Base-by-base conservation (phyloP, 2,329 filamentous ascomycete species). In the Fusarium tupiense region DNA sequence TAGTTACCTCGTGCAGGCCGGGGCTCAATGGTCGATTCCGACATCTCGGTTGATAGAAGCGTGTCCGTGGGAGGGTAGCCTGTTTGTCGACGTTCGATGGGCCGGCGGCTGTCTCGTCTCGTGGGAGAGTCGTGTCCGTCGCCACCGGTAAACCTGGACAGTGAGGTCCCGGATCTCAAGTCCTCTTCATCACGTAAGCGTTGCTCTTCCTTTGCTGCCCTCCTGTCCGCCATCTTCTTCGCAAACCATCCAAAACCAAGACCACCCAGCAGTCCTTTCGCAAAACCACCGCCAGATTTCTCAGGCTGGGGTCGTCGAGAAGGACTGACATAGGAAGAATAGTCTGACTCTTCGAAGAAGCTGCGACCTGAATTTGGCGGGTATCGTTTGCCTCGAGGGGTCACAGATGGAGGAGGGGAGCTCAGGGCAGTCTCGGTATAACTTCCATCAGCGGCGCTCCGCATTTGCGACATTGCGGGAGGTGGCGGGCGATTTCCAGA, bases 231-330 rank as follows among this genome's bases (percentile, higher is more conserved):
- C 80, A 93, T 87, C 80, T 90, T 89, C 83, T 89, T 91, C 12
- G 89, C 89, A 54, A 95, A 83, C 85, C 92, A 93, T 14, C 92
- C 93, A 40, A 92, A 84, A 5, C 92, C 92, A 33, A 94, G 82
- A 5, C 91, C 86, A 14, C 89, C 91, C 57, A 91, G 78, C 20
- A 90, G 76, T 3, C 89, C 89, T 73, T 92, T 90, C 29, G 86
- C 87, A n/a, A 86, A 82, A 2, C 86, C 86, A 71, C 88, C 87
- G 19, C 82, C 82, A 64, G 86, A 83, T 12, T 71, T 82, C 26
- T 86, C 85, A 13, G 85, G 85, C 19, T 83, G 78, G 33, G 86
- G 85, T 50, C 88, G 88, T 61, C 87, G 86, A 50, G 91, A 94
- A 19, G 90, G 91, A 72, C 89, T 93, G 47, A 88, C 85, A 71